Base-by-base conservation (phyloP, 2,329 filamentous ascomycete genomes). In the Niveomyces coronatus region DNA sequence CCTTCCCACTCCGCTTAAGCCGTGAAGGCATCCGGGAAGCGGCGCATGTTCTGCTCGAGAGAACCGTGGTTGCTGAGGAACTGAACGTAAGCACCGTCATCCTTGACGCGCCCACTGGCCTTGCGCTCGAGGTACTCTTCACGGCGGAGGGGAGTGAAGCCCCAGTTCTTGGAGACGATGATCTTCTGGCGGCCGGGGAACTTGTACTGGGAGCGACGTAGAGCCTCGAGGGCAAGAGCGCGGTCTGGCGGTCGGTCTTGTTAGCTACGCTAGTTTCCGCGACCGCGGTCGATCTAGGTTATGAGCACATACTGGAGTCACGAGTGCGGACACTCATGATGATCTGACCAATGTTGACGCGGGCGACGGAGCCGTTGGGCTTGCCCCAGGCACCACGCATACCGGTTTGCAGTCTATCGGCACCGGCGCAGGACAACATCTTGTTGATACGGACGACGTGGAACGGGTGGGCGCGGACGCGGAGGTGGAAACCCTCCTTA, bases 391-490 rank as follows among this genome's bases (percentile, higher is more conserved):
- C 91, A 82, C 91, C 91, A 83, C 91, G 89, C 91, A 98, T 98
- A 78, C 91, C 91, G 57, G 91, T 98, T 74, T 98, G 91, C 70
- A 98, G 78, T 83, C 91, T 87, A 96, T 98, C 91, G 82, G 91
- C 91, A 79, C 91, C 91, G 63, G 91, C 91, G 71, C 91, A 98
- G 65, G 91, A 96, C 86, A 98, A 89, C 91, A 98, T 98, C 85
- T 98, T 98, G 87, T 98, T 98, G 88, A 98, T 98, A 73, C 91
- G 91, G 78, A 98, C 84, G 72, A 98, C 91, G 79, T 98, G 91
- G 86, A 85, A 98, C 54, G 91, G 91, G 79, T 98, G 91, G 63
- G 87, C 88, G 64, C 91, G 79, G 62, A 83, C 74, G 57, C 79
- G 78, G 53, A 83, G 69, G 65, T 83, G 79, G 76, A 83, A 83